Percentiles rank a stretch among this genome's conserved stretches.
Evolutionary conservation across 2,329 filamentous ascomycete species (phyloP).

Genomic region (Fusarium sororula): DNA sequence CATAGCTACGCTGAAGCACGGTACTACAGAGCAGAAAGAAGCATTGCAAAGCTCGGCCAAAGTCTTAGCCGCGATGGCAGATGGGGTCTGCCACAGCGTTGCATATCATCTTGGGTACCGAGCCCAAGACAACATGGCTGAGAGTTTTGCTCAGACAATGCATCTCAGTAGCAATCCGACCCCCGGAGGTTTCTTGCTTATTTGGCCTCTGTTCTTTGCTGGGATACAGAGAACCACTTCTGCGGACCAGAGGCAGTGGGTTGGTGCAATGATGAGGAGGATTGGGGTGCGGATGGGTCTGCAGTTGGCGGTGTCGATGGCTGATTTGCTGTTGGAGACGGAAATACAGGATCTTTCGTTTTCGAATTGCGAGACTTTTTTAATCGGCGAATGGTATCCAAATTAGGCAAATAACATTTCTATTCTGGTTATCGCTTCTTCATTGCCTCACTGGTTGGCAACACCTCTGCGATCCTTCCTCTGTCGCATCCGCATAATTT

Average conservation of each 20-base stretch:
- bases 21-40: background rate
- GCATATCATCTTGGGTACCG: constrained; percentile 30
- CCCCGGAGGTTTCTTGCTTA: constrained; percentile 24
- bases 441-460: too few species aligned
- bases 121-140: background rate
- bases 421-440: rapidly evolving
- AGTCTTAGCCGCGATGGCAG: constrained; percentile 12
- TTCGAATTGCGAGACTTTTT: constrained; percentile 26
- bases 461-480: background rate
- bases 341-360: constrained; percentile 19
- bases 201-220: constrained; percentile 33
- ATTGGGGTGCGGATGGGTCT: constrained; percentile 33
- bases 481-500: background rate
- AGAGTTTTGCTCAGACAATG: background rate
- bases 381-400: constrained; percentile 29
- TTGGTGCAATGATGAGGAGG: constrained; percentile 16
- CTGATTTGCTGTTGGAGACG: constrained; percentile 20
- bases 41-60: constrained; percentile 11
- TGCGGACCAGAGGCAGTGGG: constrained; percentile 21
- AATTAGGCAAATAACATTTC: background rate
- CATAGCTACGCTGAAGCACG: constrained; percentile 17
- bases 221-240: constrained; percentile 24
- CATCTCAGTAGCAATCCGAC: background rate
- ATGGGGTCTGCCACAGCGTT: constrained; percentile 30
- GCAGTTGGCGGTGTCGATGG: constrained; percentile 32